A percentile compares a stretch with the other conserved stretches of the same genome.
Evolutionary conservation across 176 grass and related monocot genomes (phyloP).

Genomic region (Chrysopogon serrulatus): DNA sequence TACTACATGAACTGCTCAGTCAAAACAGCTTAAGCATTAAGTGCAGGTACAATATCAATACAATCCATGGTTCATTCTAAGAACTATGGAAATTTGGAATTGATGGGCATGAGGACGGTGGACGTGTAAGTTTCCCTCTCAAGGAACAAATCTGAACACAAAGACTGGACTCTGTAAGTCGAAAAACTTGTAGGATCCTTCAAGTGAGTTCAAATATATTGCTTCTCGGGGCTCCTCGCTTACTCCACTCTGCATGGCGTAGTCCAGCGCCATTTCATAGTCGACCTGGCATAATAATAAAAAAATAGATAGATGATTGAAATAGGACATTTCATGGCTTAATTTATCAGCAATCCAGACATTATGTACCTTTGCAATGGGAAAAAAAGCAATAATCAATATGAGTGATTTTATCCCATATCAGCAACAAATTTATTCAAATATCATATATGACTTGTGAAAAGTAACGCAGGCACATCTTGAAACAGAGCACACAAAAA

Average conservation of each 20-base stretch:
- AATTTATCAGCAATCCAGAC: background rate
- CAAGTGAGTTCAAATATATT: constrained; percentile 75
- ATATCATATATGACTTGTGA: background rate
- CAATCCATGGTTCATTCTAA: background rate
- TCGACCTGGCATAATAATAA: constrained; percentile 50
- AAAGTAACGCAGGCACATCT: background rate
- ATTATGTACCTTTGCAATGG: background rate
- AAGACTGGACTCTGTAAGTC: constrained; percentile 73
- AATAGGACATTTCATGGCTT: background rate
- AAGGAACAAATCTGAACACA: constrained; percentile 65
- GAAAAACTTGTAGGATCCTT: constrained; percentile 56
- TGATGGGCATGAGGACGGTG: background rate
- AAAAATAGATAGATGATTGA: background rate
- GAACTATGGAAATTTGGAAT: background rate
- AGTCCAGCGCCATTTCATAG: constrained; percentile 94
- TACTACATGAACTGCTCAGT: background rate
- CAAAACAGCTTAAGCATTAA: background rate
- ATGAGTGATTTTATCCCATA: background rate
- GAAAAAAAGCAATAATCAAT: background rate
- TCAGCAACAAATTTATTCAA: background rate
- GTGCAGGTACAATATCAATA: background rate
- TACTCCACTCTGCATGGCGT: constrained; percentile 80
- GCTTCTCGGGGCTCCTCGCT: constrained; percentile 82
- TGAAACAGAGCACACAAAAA: background rate
- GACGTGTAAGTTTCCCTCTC: background rate